A percentile compares a stretch with the other conserved stretches of the same genome.
These are phyloP conservation scores for Torulaspora globosa DNA, from an alignment of 1,139 yeast species.

Conservation along the genomic window DNA sequence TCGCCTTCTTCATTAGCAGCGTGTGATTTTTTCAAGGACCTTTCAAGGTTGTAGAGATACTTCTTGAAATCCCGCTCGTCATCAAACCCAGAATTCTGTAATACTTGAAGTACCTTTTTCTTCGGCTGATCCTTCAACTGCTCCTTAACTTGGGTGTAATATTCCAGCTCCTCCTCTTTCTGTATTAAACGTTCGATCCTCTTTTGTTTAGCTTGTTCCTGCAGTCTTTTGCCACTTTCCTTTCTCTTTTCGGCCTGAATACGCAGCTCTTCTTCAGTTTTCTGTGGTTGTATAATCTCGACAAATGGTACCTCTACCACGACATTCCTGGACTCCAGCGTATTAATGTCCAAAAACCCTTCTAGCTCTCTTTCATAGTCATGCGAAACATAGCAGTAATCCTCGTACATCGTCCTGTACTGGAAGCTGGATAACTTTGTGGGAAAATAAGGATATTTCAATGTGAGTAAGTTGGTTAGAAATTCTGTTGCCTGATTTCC, in stretches of 20 bases:
- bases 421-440: constrained; percentile 61
- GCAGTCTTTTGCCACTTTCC: constrained; percentile 84
- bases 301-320: constrained; percentile 80
- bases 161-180: constrained; percentile 75
- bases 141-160: constrained; percentile 56
- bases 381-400: constrained; percentile 72
- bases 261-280: constrained; percentile 78
- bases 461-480: constrained; percentile 56
- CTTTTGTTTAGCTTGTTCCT: constrained; percentile 86
- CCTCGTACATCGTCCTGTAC: constrained; percentile 62
- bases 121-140: constrained; percentile 50
- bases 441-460: constrained; percentile 93
- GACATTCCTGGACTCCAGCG: constrained; percentile 62
- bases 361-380: constrained; percentile 65
- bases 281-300: constrained; percentile 59
- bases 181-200: constrained; percentile 74
- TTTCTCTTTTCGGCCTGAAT: constrained; percentile 73
- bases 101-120: constrained; percentile 42
- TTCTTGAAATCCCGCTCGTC: constrained; percentile 68
- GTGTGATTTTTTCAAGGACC: constrained; percentile 62
- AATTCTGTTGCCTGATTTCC: constrained; percentile 70
- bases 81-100: constrained; percentile 74
- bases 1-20: constrained; percentile 60
- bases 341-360: constrained; percentile 55
- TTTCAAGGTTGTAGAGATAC: constrained; percentile 63